A percentile compares a stretch with the other conserved stretches of the same genome.
Evolutionary conservation across 257 asterid species (phyloP).

Genomic region (Paulownia fortunei): DNA sequence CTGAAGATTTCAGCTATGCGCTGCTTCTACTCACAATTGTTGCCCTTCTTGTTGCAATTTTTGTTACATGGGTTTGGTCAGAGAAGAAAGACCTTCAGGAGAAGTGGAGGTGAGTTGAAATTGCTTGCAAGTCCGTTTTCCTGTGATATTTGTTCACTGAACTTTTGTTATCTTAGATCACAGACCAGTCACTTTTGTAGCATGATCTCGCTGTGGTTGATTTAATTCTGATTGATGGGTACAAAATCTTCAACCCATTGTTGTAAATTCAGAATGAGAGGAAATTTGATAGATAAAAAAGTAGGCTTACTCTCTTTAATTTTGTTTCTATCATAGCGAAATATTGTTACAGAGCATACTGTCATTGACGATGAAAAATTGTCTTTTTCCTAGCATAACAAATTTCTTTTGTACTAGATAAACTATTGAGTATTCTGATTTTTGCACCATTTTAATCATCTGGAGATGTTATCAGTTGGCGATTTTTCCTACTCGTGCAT

Average conservation of each 20-base stretch:
- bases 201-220: conserved; percentile 21
- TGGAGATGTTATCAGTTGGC: no score
- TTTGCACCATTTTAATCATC: conserved; percentile 8
- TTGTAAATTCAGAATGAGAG: conserved; percentile 40
- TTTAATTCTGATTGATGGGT: conserved; percentile 34
- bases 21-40: conserved; percentile 84
- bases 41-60: conserved; percentile 78
- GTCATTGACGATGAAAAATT: neutral
- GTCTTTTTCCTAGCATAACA: neutral
- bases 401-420: no score
- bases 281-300: conserved; percentile 17
- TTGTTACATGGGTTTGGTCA: conserved; percentile 91
- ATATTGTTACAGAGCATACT: conserved; percentile 18
- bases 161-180: conserved; percentile 22
- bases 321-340: conserved; percentile 2
- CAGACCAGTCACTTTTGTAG: conserved; percentile 27
- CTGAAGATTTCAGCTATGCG: conserved; percentile 96
- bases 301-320: conserved; percentile 23
- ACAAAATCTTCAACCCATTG: conserved; percentile 30
- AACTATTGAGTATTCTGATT: no score
- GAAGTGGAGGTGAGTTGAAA: conserved; percentile 82
- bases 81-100: conserved; percentile 97
- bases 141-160: conserved; percentile 15
- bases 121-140: conserved; percentile 13
- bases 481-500: no score